Evolutionary conservation across 495 filamentous ascomycete genomes (phyloP).

Genomic region (Amorphotheca resinae): DNA sequence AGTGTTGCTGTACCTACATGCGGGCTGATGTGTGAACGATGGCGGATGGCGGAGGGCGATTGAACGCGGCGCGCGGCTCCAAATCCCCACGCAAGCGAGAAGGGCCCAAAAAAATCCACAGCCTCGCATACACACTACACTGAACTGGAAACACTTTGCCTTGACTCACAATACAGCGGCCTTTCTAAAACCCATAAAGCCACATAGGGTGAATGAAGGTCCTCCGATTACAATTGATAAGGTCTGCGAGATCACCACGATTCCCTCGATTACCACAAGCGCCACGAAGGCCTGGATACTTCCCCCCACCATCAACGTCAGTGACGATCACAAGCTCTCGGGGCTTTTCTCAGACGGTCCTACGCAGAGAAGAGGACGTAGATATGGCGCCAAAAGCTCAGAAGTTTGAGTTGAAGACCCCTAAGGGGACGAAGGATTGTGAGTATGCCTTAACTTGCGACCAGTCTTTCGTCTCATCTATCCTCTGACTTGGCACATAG

Average conservation of each 20-base stretch:
- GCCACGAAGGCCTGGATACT: not conserved
- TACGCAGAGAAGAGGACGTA: conserved; percentile 4
- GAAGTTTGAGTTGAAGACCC: conserved; percentile 37
- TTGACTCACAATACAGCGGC: not conserved
- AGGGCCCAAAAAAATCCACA: conserved; percentile 4
- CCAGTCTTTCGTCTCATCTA: not conserved
- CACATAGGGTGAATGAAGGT: conserved; percentile 17
- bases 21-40: conserved; percentile 4
- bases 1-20: conserved; percentile 23
- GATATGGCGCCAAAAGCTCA: conserved; percentile 25
- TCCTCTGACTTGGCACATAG: not conserved
- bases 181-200: conserved; percentile 4
- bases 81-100: not conserved
- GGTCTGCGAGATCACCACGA: conserved; percentile 21
- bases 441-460: not conserved
- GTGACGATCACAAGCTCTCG: conserved; percentile 1
- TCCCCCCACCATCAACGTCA: conserved; percentile 3
- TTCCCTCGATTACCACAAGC: conserved; percentile 2
- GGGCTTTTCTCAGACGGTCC: conserved; percentile 5
- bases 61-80: not conserved
- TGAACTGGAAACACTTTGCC: conserved; percentile 18
- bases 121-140: conserved; percentile 3
- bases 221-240: conserved; percentile 6
- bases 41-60: not conserved
- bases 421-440: conserved; percentile 37